These are phyloP conservation scores for Paratinospora sagittata DNA, from an alignment of 164 flowering plant species.

Conservation along the genomic window DNA sequence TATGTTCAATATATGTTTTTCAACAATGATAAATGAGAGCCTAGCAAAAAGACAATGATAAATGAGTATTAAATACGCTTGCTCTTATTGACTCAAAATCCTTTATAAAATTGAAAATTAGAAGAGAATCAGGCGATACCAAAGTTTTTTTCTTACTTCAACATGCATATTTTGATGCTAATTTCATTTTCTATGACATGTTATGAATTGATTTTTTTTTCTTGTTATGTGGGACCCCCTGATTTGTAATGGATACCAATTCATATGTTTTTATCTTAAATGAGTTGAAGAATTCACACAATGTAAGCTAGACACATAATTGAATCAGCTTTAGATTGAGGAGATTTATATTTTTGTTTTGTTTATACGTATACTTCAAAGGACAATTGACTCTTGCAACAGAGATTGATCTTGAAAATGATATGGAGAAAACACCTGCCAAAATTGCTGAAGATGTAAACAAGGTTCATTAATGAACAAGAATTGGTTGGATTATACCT, in stretches of 20 bases:
- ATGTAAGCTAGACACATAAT: not conserved
- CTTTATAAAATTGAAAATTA: no score
- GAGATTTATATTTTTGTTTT: not conserved
- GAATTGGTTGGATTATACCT: not conserved
- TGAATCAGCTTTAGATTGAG: not conserved
- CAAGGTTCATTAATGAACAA: slow-evolving; percentile 41
- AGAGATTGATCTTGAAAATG: slow-evolving; percentile 51
- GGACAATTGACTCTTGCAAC: slow-evolving; percentile 67
- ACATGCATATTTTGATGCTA: not conserved
- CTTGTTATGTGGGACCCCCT: no score
- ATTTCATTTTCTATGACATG: not conserved
- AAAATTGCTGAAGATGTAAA: slow-evolving; percentile 73
- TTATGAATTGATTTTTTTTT: not conserved
- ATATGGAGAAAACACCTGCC: slow-evolving; percentile 32
- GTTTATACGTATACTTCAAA: slow-evolving; percentile 73
- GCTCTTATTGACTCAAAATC: no score
- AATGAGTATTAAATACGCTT: no score
- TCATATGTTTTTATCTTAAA: not conserved
- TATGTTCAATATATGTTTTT: no score
- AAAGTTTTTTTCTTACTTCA: no score
- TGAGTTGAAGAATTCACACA: not conserved
- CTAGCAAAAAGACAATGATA: no score
- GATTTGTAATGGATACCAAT: not conserved
- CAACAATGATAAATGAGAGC: no score
- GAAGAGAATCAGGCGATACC: no score